Conservation (phyloP, 768 basidiomycete species). For the Pleurotus pulmonarius region DNA sequence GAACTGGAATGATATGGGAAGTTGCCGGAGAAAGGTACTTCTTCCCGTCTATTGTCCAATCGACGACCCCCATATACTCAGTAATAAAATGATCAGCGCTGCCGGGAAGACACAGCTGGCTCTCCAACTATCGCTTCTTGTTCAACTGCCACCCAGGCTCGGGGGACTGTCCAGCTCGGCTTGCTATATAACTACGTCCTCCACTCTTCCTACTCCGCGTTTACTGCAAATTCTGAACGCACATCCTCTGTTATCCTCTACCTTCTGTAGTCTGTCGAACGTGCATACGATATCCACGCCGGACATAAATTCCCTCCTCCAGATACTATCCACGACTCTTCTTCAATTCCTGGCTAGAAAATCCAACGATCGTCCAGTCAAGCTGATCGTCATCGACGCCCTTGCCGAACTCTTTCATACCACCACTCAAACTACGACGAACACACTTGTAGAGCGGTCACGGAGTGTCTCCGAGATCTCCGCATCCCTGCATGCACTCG, state of each 20-base stretch:
- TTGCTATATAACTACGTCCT: slow-evolving; percentile 76
- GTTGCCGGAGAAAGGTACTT: slow-evolving; percentile 83
- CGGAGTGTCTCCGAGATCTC: slow-evolving; percentile 67
- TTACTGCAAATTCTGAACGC: slow-evolving; percentile 60
- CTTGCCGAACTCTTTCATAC: slow-evolving; percentile 83
- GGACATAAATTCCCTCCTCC: slow-evolving; percentile 49
- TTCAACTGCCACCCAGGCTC: slow-evolving; percentile 59
- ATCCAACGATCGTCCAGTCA: slow-evolving; percentile 49
- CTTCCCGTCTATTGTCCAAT: neutral
- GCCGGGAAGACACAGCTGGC: slow-evolving; percentile 94
- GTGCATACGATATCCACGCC: slow-evolving; percentile 61
- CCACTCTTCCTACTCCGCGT: slow-evolving; percentile 63
- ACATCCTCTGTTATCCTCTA: slow-evolving; percentile 42
- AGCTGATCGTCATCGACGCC: slow-evolving; percentile 83
- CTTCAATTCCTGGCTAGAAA: slow-evolving; percentile 44
- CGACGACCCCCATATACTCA: no score
- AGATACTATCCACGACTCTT: slow-evolving; percentile 51
- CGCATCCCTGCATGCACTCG: slow-evolving; percentile 66
- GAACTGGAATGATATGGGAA: slow-evolving; percentile 82
- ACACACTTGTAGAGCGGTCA: slow-evolving; percentile 70
- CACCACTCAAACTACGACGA: slow-evolving; percentile 51
- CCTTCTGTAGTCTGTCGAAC: slow-evolving; percentile 44
- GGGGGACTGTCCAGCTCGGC: slow-evolving; percentile 65
- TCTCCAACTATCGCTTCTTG: slow-evolving; percentile 75
- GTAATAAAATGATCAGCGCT: slow-evolving; percentile 47